Evolutionary conservation across 1,139 yeast species (phyloP).

Genomic region (Tardiomyces blankii): DNA sequence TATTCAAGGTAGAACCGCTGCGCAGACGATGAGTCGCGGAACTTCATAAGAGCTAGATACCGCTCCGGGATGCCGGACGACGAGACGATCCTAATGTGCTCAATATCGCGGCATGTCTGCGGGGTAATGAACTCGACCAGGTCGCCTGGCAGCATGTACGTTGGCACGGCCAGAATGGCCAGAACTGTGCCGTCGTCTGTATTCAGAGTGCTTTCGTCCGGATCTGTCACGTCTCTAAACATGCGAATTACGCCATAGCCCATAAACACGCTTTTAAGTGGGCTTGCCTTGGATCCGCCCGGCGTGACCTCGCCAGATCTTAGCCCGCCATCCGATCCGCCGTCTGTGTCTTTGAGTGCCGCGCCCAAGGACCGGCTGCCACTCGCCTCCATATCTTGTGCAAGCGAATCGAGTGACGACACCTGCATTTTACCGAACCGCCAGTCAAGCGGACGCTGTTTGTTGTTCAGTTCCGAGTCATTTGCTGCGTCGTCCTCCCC

Average conservation of each 20-base stretch:
- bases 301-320: slow-evolving; percentile 9
- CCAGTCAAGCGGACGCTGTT: slow-evolving; percentile 11
- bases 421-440: slow-evolving; percentile 21
- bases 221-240: slow-evolving; percentile 40
- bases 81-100: slow-evolving; percentile 65
- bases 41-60: slow-evolving; percentile 69
- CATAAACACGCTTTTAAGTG: slow-evolving; percentile 45
- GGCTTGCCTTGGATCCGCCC: slow-evolving; percentile 24
- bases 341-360: too few species aligned
- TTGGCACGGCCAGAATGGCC: slow-evolving; percentile 76
- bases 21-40: slow-evolving; percentile 45
- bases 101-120: slow-evolving; percentile 40
- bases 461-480: not conserved
- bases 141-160: slow-evolving; percentile 80
- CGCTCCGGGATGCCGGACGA: slow-evolving; percentile 53
- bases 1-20: slow-evolving; percentile 50
- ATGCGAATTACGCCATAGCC: slow-evolving; percentile 68
- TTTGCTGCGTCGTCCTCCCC: not conserved
- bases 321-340: not conserved
- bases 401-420: slow-evolving; percentile 18
- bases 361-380: not conserved
- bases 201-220: slow-evolving; percentile 3
- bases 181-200: slow-evolving; percentile 30
- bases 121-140: slow-evolving; percentile 71
- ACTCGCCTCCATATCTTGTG: slow-evolving; percentile 12